Conservation (phyloP, 2,329 filamentous ascomycete species). For the Diaporthe sp. region DNA sequence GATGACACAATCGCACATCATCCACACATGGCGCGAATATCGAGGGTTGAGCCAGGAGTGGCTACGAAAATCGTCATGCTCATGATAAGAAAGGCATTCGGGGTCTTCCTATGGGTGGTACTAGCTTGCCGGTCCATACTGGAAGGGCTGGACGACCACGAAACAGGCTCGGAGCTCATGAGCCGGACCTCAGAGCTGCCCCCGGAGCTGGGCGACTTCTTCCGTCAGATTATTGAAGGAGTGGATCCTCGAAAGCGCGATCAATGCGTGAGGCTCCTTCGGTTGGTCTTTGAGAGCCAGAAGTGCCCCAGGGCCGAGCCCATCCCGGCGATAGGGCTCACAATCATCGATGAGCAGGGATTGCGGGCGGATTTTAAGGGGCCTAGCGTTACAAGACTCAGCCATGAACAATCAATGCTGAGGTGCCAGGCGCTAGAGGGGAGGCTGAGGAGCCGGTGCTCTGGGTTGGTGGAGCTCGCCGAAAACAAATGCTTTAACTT, state of each 20-base stretch:
- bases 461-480: background rate
- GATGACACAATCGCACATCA: background rate
- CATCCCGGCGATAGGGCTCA: background rate
- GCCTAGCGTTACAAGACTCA: background rate
- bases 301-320: accelerated
- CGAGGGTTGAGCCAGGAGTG: background rate
- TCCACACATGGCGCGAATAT: background rate
- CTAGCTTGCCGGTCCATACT: background rate
- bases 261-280: background rate
- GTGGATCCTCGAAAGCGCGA: background rate
- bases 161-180: background rate
- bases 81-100: background rate
- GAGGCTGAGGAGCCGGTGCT: background rate
- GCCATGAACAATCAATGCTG: too few relatives aligned
- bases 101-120: background rate
- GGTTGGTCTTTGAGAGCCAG: background rate
- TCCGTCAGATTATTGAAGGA: background rate
- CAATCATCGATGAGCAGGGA: background rate
- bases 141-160: background rate
- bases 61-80: background rate
- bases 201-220: background rate
- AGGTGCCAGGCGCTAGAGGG: background rate
- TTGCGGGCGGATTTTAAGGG: background rate
- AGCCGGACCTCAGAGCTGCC: background rate
- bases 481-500: background rate